Evolutionary conservation across 2,329 filamentous ascomycete genomes (phyloP).

Genomic region (Monilinia vaccinii-corymbosi): DNA sequence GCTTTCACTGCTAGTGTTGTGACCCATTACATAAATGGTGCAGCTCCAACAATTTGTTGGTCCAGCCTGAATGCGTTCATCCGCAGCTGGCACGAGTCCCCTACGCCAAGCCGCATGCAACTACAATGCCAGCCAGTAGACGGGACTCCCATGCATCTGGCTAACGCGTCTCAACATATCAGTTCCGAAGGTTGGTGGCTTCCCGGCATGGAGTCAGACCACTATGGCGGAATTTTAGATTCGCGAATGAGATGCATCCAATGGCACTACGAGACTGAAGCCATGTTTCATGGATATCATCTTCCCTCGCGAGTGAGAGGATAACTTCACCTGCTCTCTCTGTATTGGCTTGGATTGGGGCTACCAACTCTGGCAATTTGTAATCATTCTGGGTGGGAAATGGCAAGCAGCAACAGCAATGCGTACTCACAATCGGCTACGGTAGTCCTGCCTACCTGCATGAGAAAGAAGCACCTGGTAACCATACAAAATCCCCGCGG

Average conservation of each 20-base stretch:
- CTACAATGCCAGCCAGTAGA: not conserved
- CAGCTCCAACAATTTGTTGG: constrained; percentile 3
- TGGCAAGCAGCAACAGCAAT: not conserved
- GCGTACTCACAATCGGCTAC: not conserved
- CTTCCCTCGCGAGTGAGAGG: not conserved
- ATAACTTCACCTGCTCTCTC: not conserved
- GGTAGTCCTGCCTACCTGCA: not conserved
- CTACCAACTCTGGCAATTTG: not conserved
- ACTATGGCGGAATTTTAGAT: constrained; percentile 8
- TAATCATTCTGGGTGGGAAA: not conserved
- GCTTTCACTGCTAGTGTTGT: not conserved
- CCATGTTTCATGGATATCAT: not conserved
- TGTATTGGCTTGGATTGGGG: not conserved
- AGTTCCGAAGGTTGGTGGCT: not conserved
- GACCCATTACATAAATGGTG: not conserved
- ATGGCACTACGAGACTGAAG: not conserved
- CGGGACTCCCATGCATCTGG: constrained; percentile 1
- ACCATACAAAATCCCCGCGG: not conserved
- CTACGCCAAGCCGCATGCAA: constrained; percentile 2
- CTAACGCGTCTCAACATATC: not conserved
- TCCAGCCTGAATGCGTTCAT: not conserved
- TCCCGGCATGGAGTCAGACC: constrained; percentile 5
- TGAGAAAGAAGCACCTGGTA: not conserved
- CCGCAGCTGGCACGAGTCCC: constrained; percentile 1
- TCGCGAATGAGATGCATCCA: not conserved